These are phyloP conservation scores for Umbelopsis sp. DNA, from an alignment of 192 early-diverging fungal genomes.

Conservation along the genomic window DNA sequence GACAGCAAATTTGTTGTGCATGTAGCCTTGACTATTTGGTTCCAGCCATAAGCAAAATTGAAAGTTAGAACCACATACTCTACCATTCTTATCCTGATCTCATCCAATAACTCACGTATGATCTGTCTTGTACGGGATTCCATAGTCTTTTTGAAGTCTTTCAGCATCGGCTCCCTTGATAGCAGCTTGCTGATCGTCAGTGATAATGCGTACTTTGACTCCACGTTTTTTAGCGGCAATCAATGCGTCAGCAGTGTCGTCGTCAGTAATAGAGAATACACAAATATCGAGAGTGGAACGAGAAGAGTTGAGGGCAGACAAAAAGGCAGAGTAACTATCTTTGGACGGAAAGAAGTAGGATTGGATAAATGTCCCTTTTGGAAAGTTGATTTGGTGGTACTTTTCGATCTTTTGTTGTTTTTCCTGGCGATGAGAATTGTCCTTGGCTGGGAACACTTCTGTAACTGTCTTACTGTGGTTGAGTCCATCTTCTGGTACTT, in stretches of 20 bases:
- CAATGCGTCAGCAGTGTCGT: conserved; percentile 69
- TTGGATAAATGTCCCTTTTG: conserved; percentile 27
- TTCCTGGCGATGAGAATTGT: neutral
- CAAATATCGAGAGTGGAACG: conserved; percentile 65
- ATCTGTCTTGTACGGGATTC: conserved; percentile 45
- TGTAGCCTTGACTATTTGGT: conserved; percentile 40
- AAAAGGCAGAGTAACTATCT: conserved; percentile 39
- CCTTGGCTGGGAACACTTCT: neutral
- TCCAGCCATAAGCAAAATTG: neutral
- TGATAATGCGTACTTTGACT: conserved; percentile 65
- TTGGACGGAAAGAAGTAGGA: conserved; percentile 41
- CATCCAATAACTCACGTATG: conserved; percentile 28
- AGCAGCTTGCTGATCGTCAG: conserved; percentile 57
- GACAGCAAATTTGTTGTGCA: conserved; percentile 78
- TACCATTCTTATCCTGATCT: neutral
- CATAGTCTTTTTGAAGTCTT: conserved; percentile 32
- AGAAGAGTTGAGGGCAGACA: conserved; percentile 45
- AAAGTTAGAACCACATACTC: neutral
- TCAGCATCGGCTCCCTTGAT: conserved; percentile 38
- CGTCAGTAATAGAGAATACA: conserved; percentile 76
- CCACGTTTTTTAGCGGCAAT: conserved; percentile 54
- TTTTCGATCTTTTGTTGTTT: conserved; percentile 2
- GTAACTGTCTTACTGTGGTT: neutral
- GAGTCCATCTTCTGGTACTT: neutral
- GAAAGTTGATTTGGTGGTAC: neutral